Conservation (phyloP, 2,329 filamentous ascomycete genomes). For the Zopfia rhizophila region DNA sequence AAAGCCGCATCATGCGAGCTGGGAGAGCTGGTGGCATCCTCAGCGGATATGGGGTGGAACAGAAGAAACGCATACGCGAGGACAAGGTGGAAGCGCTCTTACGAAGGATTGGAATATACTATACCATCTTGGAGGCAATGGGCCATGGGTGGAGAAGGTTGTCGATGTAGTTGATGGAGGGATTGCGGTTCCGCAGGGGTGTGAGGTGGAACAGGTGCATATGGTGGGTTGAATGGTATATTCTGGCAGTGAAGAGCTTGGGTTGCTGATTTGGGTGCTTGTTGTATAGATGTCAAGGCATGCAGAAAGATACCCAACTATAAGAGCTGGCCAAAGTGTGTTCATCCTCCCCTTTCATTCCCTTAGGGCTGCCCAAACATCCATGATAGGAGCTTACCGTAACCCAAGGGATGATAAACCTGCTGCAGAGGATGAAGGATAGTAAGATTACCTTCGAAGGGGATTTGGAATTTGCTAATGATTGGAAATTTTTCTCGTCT, state of each 20-base stretch:
- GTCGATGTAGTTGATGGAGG: conserved; percentile 53
- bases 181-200: conserved; percentile 59
- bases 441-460: conserved; percentile 57
- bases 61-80: conserved; percentile 8
- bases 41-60: conserved; percentile 24
- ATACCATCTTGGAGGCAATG: conserved; percentile 65
- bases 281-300: conserved; percentile 64
- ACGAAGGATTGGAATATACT: conserved; percentile 60
- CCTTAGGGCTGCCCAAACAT: neutral
- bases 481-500: conserved; percentile 65
- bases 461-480: conserved; percentile 64
- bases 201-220: conserved; percentile 66
- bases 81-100: conserved; percentile 37
- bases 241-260: conserved; percentile 15
- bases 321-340: conserved; percentile 60
- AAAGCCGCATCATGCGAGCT: conserved; percentile 47
- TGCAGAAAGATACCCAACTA: conserved; percentile 67
- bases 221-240: conserved; percentile 55
- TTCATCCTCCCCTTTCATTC: conserved; percentile 25
- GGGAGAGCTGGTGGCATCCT: conserved; percentile 49
- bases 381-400: conserved; percentile 20
- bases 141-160: conserved; percentile 65
- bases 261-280: conserved; percentile 20
- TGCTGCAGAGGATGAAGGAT: conserved; percentile 59
- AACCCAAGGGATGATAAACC: conserved; percentile 56